These are phyloP conservation scores for Sporothrix protearum DNA, from an alignment of 2,329 filamentous ascomycete species.

Conservation along the genomic window DNA sequence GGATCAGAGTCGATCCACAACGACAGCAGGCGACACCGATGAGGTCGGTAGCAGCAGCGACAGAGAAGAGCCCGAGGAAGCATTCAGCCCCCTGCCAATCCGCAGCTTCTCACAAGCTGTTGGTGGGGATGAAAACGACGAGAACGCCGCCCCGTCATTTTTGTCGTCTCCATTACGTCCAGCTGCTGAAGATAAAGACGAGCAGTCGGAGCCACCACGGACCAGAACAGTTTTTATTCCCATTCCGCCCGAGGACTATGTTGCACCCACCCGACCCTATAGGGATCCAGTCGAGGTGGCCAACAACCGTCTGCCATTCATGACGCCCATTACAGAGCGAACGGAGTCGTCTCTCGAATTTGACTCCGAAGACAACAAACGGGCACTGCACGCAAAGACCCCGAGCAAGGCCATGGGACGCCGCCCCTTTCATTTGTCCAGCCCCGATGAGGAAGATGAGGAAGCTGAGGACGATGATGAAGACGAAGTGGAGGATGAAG, in stretches of 20 bases:
- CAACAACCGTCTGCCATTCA: slow-evolving; percentile 91
- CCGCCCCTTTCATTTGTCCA: slow-evolving; percentile 28
- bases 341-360: slow-evolving; percentile 82
- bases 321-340: slow-evolving; percentile 96
- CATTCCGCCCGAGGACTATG: slow-evolving; percentile 80
- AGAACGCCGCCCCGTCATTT: neutral
- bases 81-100: slow-evolving; percentile 25
- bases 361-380: slow-evolving; percentile 57
- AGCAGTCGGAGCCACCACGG: slow-evolving; percentile 47
- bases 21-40: slow-evolving; percentile 5
- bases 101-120: neutral
- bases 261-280: slow-evolving; percentile 73
- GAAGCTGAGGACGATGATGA: slow-evolving; percentile 12
- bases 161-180: slow-evolving; percentile 22
- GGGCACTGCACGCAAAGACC: slow-evolving; percentile 64
- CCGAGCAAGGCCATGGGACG: slow-evolving; percentile 58
- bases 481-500: slow-evolving; percentile 31
- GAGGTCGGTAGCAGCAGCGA: neutral
- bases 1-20: neutral
- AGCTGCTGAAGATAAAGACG: slow-evolving; percentile 34
- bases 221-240: slow-evolving; percentile 65
- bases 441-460: slow-evolving; percentile 29
- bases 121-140: neutral
- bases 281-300: slow-evolving; percentile 75
- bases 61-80: slow-evolving; percentile 34